phyloP scores from a whole-genome alignment of 352 stramenopile species.

The Phytopythium kandeliae region DNA sequence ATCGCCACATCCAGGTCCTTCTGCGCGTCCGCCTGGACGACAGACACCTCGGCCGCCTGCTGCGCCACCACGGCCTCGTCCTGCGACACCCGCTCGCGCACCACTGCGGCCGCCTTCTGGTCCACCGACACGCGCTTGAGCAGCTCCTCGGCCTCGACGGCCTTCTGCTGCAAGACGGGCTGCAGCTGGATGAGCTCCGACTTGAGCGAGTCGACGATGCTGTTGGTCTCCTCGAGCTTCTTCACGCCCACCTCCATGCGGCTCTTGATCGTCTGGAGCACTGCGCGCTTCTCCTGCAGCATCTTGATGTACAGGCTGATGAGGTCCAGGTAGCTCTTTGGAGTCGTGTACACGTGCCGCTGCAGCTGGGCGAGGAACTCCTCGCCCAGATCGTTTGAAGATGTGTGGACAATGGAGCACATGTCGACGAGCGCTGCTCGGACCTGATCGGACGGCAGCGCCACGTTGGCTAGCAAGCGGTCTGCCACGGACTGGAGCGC shows the following conservation, averaged over 20 bases:
- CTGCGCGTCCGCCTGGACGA: constrained; percentile 90
- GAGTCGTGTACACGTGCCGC: constrained; percentile 94
- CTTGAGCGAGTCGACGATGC: constrained; percentile 91
- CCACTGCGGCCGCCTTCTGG: constrained; percentile 87
- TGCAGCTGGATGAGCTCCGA: constrained; percentile 90
- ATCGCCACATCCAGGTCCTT: constrained; percentile 92
- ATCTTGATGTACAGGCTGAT: constrained; percentile 93
- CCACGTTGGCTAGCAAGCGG: constrained; percentile 76
- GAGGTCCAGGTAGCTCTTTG: constrained; percentile 96
- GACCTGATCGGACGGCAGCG: constrained; percentile 70
- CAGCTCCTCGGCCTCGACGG: constrained; percentile 87
- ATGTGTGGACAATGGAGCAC: constrained; percentile 92
- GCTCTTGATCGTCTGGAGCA: constrained; percentile 79
- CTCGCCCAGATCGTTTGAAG: constrained; percentile 83
- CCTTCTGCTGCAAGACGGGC: constrained; percentile 88
- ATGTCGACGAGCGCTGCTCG: constrained; percentile 82
- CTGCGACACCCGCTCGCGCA: constrained; percentile 81
- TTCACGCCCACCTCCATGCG: constrained; percentile 90
- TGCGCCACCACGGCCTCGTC: constrained; percentile 91
- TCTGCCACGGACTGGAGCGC: constrained; percentile 90
- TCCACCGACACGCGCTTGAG: constrained; percentile 92
- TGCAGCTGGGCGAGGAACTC: constrained; percentile 88
- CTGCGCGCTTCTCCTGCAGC: constrained; percentile 81
- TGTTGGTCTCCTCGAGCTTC: constrained; percentile 94
- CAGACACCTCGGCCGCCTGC: constrained; percentile 87